Base-by-base conservation (phyloP, 331 rosid genomes). In the Rhamnella rubrinervis region DNA sequence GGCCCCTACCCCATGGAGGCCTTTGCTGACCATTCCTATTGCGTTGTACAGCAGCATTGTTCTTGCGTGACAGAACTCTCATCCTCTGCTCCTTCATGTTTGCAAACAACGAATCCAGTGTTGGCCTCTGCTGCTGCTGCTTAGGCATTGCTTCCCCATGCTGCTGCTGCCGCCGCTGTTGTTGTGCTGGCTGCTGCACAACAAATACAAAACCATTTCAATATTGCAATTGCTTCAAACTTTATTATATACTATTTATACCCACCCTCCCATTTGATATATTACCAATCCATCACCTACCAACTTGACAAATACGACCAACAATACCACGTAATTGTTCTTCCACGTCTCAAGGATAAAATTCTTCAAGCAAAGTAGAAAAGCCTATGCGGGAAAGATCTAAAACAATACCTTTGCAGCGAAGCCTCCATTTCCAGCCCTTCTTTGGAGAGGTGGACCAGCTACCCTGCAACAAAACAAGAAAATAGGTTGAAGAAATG, bases 81-180 rank as follows among this genome's bases (percentile, higher is more conserved):
- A 88, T 72, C 75, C 98, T 88, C 68, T 93, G 91, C 84, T 90
- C 95, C 82, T 78, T 88, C 92, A 90, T 81, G 81, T 88, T 91
- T 59, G 98, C 96, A 77, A 93, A 93, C 68, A 85, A 71, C 4
- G 86, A 87, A 80, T 93, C 98, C 44, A 93, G 77, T 5, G 97
- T 93, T 40, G 92, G 86, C 82, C 68, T 90, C 69, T 85, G 98
- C 65, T 85, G 96, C 82, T 82, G 98, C 62, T 85, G 96, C 82
- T 82, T 85, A 2, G 81, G 72, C 78, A 69, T 58, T 38, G 6
- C 61, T 72, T 76, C 75, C 28, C 47, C 74, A 61, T 81, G 83
- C 59, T 47, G 72, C 61, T 8, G 73, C 46, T 21, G 61, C 73
- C 20, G 82, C 53, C 52, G 78, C 57, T 53, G 82, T 39, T 73